phyloP scores from a whole-genome alignment of 164 flowering plant species.

The Vitis cinerea region DNA sequence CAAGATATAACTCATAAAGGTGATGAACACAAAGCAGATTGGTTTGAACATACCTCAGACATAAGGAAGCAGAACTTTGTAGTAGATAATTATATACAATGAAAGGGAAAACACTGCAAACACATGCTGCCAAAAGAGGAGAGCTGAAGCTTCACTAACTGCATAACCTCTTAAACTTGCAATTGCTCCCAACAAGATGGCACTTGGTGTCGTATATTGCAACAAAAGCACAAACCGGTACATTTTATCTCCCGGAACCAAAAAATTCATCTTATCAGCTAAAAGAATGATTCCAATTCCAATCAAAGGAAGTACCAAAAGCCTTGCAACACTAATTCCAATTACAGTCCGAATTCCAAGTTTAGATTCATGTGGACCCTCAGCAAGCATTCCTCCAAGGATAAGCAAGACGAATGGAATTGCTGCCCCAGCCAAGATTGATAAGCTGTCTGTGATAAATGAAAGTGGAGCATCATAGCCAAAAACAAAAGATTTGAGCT shows the following conservation, averaged over 20 bases:
- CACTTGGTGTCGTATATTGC: constrained; percentile 73
- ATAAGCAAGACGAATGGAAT: constrained; percentile 68
- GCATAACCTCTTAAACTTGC: constrained; percentile 78
- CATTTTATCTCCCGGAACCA: constrained; percentile 47
- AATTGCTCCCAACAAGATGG: constrained; percentile 69
- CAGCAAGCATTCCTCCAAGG: constrained; percentile 79
- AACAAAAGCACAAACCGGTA: constrained; percentile 54
- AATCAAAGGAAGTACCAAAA: constrained; percentile 56
- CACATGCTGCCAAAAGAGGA: constrained; percentile 76
- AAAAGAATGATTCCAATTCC: constrained; percentile 57
- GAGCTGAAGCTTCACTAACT: constrained; percentile 66
- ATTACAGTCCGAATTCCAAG: constrained; percentile 61
- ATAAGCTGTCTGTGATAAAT: constrained; percentile 60
- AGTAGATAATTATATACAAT: constrained; percentile 45
- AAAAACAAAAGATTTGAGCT: constrained; percentile 39
- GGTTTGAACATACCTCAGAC: constrained; percentile 17
- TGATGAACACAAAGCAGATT: too few relatives aligned
- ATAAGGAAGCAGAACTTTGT: constrained; percentile 31
- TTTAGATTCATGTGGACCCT: constrained; percentile 60
- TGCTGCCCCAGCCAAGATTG: constrained; percentile 61
- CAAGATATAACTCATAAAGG: too few relatives aligned
- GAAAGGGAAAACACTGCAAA: constrained; percentile 56
- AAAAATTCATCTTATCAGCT: constrained; percentile 44
- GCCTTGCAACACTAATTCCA: constrained; percentile 61
- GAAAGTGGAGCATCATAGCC: constrained; percentile 54